These are phyloP conservation scores for Casuarina glauca DNA, from an alignment of 306 rosid species.

Conservation along the genomic window DNA sequence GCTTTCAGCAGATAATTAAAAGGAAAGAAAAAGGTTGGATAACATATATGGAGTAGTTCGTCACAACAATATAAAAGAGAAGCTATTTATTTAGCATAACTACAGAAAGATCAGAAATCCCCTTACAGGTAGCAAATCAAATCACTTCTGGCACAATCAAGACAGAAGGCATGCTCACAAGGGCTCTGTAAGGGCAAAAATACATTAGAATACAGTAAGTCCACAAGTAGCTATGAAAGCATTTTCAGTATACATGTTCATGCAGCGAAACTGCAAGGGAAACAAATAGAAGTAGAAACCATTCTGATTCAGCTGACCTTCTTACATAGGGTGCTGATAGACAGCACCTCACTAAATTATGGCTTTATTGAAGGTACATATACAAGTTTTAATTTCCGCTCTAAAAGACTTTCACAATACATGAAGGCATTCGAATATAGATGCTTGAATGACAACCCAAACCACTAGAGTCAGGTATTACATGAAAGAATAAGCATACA, in stretches of 20 bases:
- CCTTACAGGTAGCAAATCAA: constrained; percentile 92
- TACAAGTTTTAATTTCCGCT: neutral
- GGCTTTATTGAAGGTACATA: neutral
- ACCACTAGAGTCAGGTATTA: neutral
- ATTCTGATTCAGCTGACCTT: constrained; percentile 1
- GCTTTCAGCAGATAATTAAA: neutral
- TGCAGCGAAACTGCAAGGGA: neutral
- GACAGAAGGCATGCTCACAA: constrained; percentile 96
- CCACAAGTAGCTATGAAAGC: constrained; percentile 17
- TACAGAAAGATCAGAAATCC: constrained; percentile 30
- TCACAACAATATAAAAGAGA: neutral
- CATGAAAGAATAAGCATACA: neutral
- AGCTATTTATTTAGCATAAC: neutral
- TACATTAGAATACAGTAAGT: constrained; percentile 21
- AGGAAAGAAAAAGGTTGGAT: constrained; percentile 2
- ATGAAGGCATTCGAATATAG: neutral
- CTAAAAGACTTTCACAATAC: neutral
- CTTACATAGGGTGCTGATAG: neutral
- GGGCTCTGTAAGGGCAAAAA: constrained; percentile 79
- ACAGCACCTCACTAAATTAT: neutral
- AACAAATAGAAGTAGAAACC: neutral
- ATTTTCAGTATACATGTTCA: constrained; percentile 14
- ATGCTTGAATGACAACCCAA: neutral
- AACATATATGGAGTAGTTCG: neutral
- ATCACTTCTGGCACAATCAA: constrained; percentile 97